phyloP scores from a whole-genome alignment of 441 rosid species.

The Populus tomentosa region DNA sequence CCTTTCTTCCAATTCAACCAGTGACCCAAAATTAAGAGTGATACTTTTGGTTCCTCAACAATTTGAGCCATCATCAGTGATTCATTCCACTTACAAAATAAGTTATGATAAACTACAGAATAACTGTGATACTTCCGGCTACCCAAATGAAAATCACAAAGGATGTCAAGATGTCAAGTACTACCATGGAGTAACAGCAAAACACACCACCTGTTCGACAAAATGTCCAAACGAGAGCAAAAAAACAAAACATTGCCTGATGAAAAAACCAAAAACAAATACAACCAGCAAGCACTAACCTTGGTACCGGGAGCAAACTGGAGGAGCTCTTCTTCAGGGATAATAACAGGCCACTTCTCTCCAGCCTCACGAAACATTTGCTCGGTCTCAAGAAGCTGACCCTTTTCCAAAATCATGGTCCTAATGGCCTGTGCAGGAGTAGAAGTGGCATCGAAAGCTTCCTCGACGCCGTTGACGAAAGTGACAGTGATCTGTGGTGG shows the following conservation, averaged over 20 bases:
- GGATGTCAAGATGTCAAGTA: background rate
- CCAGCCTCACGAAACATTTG: conserved; percentile 95
- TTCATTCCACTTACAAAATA: background rate
- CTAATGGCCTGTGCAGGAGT: too few relatives aligned
- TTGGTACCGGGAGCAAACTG: conserved; percentile 68
- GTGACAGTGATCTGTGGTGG: too few relatives aligned
- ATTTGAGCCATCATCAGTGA: background rate
- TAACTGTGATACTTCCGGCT: background rate
- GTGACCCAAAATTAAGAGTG: background rate
- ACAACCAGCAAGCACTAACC: conserved; percentile 31
- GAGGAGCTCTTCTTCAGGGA: conserved; percentile 73
- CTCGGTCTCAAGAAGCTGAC: conserved; percentile 76
- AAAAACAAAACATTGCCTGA: background rate
- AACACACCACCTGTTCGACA: conserved; percentile 18
- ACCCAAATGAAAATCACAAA: background rate
- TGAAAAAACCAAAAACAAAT: background rate
- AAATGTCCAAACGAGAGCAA: conserved; percentile 19
- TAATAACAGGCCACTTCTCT: conserved; percentile 82
- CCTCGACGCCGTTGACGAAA: too few relatives aligned
- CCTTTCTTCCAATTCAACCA: background rate
- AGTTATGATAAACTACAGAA: background rate
- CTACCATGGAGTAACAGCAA: background rate
- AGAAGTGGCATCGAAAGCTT: too few relatives aligned
- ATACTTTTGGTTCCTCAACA: background rate
- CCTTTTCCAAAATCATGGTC: conserved; percentile 19